Base-by-base conservation (phyloP, 495 filamentous ascomycete genomes). In the Penicillium parvum region DNA sequence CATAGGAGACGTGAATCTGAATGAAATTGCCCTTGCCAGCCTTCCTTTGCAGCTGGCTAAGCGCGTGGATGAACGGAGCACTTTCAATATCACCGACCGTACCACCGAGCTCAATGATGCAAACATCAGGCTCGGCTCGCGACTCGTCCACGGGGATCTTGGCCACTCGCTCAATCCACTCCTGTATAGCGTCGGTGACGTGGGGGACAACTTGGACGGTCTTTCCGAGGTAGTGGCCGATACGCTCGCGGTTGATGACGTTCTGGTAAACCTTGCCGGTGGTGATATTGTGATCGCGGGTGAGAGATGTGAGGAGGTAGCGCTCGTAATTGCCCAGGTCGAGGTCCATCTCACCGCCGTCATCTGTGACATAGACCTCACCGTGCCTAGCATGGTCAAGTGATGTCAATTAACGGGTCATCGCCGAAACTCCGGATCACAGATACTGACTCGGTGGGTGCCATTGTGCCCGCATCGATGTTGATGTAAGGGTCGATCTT, bases 121-220 rank as follows among this genome's bases (percentile, higher is more conserved):
- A 97, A n/a, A 96, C 84, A 68, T 96, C 90, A 0, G 92, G 90
- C 58, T 81, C 78, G 52, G 79, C 78, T 12, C 77, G 74, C 3
- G 86, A 86, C 41, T 92, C 88, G 54, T 98, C 92, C 4, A 94
- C 90, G 4, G 90, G 87, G 39, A 91, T 82, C 52, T 70, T 78
- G 12, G 92, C 86, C 15, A 97, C 92, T 8, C 86, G 76, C 67
- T 88, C 78, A 47, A 96, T 89, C 86, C 89, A 95, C 28, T 95
- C 84, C 63, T 96, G 85, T 46, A 97, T 91, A 3, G 82, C 86
- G 53, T 95, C 79, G 14, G 88, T 95, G 30, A 96, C 66, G 61
- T 97, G 91, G 2, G 90, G 91, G 12, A 96, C 90, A 6, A 95
- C 84, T 63, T 96, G 91, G 14, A 96, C 91, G 0, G 92, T 98